Evolutionary conservation across 2,329 filamentous ascomycete species (phyloP).

Genomic region (Chrysosporium keratinophilum): DNA sequence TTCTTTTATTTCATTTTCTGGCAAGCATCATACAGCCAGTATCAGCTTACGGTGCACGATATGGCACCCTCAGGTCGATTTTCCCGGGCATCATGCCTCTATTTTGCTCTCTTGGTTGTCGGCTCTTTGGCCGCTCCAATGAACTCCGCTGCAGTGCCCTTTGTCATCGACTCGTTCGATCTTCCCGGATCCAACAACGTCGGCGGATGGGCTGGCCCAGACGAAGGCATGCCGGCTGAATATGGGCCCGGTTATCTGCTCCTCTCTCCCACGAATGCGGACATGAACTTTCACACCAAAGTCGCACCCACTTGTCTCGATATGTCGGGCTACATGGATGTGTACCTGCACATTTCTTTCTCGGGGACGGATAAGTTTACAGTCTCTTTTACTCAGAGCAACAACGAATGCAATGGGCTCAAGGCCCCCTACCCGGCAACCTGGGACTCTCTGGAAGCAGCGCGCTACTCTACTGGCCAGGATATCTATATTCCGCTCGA

Average conservation of each 20-base stretch:
- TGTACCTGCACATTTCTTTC: constrained; percentile 56
- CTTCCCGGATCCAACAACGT: constrained; percentile 47
- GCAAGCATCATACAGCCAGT: neutral
- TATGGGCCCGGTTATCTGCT: constrained; percentile 45
- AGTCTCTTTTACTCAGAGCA: constrained; percentile 57
- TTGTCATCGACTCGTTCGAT: constrained; percentile 53
- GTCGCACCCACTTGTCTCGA: constrained; percentile 47
- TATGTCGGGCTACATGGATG: constrained; percentile 44
- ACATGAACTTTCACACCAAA: constrained; percentile 53
- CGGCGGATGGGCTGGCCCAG: constrained; percentile 56
- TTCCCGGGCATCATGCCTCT: neutral
- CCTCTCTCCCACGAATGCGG: constrained; percentile 49
- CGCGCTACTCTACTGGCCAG: constrained; percentile 44
- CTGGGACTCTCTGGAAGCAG: constrained; percentile 56
- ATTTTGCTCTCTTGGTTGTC: neutral
- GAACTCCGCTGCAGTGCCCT: neutral
- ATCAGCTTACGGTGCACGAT: neutral
- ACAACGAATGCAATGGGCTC: constrained; percentile 46
- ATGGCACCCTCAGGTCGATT: neutral
- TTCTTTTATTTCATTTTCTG: neutral
- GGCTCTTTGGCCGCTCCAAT: neutral
- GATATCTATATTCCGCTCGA: constrained; percentile 58
- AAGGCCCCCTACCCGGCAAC: constrained; percentile 55
- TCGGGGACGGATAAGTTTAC: constrained; percentile 53
- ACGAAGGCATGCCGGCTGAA: constrained; percentile 47